Conservation (phyloP, 768 basidiomycete genomes). For the Dendrothele bispora region DNA sequence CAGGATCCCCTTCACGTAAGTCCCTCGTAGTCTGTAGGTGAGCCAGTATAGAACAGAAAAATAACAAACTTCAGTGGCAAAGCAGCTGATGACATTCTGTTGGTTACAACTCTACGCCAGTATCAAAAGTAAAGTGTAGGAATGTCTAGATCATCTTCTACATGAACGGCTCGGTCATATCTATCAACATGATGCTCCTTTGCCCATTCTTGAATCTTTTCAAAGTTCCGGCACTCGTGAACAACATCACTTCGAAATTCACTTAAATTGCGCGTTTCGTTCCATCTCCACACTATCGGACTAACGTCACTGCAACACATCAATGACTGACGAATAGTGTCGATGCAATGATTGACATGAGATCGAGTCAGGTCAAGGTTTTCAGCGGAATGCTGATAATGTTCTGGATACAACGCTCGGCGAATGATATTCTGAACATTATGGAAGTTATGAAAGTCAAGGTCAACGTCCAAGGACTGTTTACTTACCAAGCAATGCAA, state of each 20-base stretch:
- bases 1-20: too few relatives aligned
- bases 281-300: slow-evolving; percentile 15
- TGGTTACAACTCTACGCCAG: too few relatives aligned
- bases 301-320: slow-evolving; percentile 14
- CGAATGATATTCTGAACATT: neutral
- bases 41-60: too few relatives aligned
- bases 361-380: slow-evolving; percentile 4
- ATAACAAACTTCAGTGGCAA: too few relatives aligned
- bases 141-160: neutral
- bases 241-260: slow-evolving; percentile 7
- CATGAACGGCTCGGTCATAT: neutral
- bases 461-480: too few relatives aligned
- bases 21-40: too few relatives aligned
- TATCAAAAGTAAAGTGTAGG: too few relatives aligned
- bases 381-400: neutral
- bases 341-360: slow-evolving; percentile 13
- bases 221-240: slow-evolving; percentile 13
- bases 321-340: slow-evolving; percentile 9
- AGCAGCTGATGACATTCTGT: too few relatives aligned
- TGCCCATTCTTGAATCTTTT: slow-evolving; percentile 14
- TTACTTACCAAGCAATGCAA: slow-evolving; percentile 1
- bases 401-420: neutral
- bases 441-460: neutral
- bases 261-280: slow-evolving; percentile 3
- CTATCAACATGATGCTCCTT: neutral